phyloP scores from a whole-genome alignment of 2,329 filamentous ascomycete genomes.

The Raffaelea albimanens region DNA sequence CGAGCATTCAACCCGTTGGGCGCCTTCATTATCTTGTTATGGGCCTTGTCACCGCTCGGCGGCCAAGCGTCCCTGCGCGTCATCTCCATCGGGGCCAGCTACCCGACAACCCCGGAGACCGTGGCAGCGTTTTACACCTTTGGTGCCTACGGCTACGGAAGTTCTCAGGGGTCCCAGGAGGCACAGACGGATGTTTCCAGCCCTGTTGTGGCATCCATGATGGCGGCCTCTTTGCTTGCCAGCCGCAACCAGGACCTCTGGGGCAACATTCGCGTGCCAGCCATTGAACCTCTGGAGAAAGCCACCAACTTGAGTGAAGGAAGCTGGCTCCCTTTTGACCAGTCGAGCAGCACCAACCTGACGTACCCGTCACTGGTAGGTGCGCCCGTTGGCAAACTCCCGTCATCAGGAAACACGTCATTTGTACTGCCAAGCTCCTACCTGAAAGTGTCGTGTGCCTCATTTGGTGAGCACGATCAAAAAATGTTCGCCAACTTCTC shows the following conservation, averaged over 20 bases:
- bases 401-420: neutral
- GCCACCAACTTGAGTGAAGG: neutral
- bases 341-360: neutral
- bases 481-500: constrained; percentile 3
- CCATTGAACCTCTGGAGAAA: constrained; percentile 5
- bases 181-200: neutral
- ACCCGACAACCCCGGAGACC: neutral
- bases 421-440: constrained; percentile 6
- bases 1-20: constrained; percentile 17
- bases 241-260: constrained; percentile 8
- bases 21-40: constrained; percentile 16
- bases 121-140: constrained; percentile 1
- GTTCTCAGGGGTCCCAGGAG: neutral
- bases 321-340: neutral
- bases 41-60: constrained; percentile 21
- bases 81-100: constrained; percentile 19
- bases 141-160: constrained; percentile 1
- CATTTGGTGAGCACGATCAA: neutral
- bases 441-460: constrained; percentile 3
- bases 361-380: constrained; percentile 9
- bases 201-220: constrained; percentile 2
- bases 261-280: constrained; percentile 8
- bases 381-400: neutral
- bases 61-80: constrained; percentile 19
- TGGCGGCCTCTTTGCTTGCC: constrained; percentile 1